Base-by-base conservation (phyloP, 176 grass and related monocot genomes). In the Oryza glaberrima region DNA sequence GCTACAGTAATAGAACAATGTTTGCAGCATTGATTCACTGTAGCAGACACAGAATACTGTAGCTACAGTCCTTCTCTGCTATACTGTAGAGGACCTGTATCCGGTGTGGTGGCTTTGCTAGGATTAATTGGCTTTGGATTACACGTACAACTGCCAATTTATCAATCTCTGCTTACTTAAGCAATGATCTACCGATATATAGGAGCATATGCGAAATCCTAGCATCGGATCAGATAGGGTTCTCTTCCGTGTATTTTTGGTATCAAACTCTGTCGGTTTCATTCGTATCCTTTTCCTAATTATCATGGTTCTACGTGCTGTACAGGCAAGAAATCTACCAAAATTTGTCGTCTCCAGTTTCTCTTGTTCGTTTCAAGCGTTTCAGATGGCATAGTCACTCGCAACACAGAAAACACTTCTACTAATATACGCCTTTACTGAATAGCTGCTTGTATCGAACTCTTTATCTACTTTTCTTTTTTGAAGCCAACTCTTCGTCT, bases 291-390 rank as follows among this genome's bases (percentile, higher is more conserved):
- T 68, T 68, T 77, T 84, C 22, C 47, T 16, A 52, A 17, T 52
- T 34, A 2, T 0, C 73, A 76, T 49, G 65, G 15, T 30, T 76
- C 44, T 67, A 67, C 70, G 25, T 83, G 54, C 4, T 75, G 58
- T 19, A 67, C 15, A 49, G 9, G 8, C 69, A 82, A 83, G 26
- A 49, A 66, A 60, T 11, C 70, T 52, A 14, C 14, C 49, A 11
- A 35, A 11, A 35, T 40, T 20, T 48, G 40, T 83, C 71, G 28
- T 75, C 81, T 75, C 22, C 13, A 25, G 11, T 58, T 84, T 67
- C 44, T 58, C 45, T 76, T 48, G 71, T 67, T 15, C 71, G 65
- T 41, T 49, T 23, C 54, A 58, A 1, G 17, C 54, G 32, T 16
- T 32, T 73, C 16, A 11, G 15, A 10, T 46, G 11, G 11, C 40